These are phyloP conservation scores for Cinnamomum micranthum DNA, from an alignment of 164 flowering plant species.

Conservation along the genomic window DNA sequence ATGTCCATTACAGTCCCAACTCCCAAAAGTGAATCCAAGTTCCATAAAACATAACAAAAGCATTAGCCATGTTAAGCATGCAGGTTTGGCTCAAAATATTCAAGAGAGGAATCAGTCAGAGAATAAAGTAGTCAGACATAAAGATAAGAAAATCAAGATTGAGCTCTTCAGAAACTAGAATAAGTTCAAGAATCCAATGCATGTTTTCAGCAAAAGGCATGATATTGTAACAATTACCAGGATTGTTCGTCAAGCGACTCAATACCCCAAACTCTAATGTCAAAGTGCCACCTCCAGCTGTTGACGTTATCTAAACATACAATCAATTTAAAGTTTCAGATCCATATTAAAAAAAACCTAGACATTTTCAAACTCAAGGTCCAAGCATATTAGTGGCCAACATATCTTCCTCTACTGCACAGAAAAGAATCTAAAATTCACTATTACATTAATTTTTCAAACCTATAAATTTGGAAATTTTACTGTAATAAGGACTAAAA, in stretches of 20 bases:
- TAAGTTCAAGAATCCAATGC: neutral
- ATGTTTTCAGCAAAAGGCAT: neutral
- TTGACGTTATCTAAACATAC: slow-evolving; percentile 77
- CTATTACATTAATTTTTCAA: neutral
- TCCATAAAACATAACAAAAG: no score
- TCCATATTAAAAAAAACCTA: neutral
- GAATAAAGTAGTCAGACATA: neutral
- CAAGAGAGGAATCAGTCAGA: neutral
- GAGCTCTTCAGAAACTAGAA: neutral
- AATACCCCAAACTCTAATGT: slow-evolving; percentile 94
- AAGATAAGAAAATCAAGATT: neutral
- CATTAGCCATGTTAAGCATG: no score
- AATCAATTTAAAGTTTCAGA: slow-evolving; percentile 1
- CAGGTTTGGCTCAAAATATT: no score
- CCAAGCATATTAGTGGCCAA: neutral
- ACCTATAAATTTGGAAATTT: no score
- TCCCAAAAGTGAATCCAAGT: no score
- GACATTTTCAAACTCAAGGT: neutral
- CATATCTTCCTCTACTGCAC: neutral
- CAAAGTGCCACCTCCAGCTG: slow-evolving; percentile 99
- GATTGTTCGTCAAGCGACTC: slow-evolving; percentile 85
- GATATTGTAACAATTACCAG: slow-evolving; percentile 47
- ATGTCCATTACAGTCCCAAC: no score
- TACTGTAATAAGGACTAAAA: no score
- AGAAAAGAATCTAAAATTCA: neutral